phyloP scores from a whole-genome alignment of 768 basidiomycete genomes.

The Boletus rubescentipes region DNA sequence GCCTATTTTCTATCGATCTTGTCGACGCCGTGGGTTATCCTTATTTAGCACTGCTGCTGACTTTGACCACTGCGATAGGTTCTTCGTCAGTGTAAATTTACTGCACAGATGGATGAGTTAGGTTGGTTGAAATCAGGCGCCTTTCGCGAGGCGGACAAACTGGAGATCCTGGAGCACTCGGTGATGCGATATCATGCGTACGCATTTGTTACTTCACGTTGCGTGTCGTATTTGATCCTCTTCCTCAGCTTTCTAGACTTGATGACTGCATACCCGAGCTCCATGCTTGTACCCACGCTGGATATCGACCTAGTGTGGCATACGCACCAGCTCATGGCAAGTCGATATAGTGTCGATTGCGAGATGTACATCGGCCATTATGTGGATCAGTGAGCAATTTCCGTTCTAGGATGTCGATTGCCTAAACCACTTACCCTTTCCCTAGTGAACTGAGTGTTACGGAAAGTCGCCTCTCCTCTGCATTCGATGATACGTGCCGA shows the following conservation, averaged over 20 bases:
- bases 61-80: slow-evolving; percentile 36
- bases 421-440: neutral
- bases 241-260: slow-evolving; percentile 53
- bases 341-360: slow-evolving; percentile 47
- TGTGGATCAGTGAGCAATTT: slow-evolving; percentile 52
- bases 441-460: slow-evolving; percentile 50
- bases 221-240: neutral
- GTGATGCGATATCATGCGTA: slow-evolving; percentile 61
- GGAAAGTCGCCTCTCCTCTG: slow-evolving; percentile 42
- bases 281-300: slow-evolving; percentile 59
- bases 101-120: slow-evolving; percentile 50
- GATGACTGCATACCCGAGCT: slow-evolving; percentile 41
- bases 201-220: neutral
- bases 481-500: slow-evolving; percentile 53
- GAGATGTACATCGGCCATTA: slow-evolving; percentile 41
- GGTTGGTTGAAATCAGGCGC: slow-evolving; percentile 48
- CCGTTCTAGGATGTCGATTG: neutral
- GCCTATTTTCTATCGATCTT: slow-evolving; percentile 55
- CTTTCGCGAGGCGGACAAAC: slow-evolving; percentile 39
- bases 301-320: slow-evolving; percentile 80
- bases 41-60: neutral
- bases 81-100: slow-evolving; percentile 56
- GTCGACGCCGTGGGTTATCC: slow-evolving; percentile 48
- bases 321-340: slow-evolving; percentile 60
- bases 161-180: slow-evolving; percentile 44